These are phyloP conservation scores for Helicocarpus griseus DNA, from an alignment of 2,329 filamentous ascomycete genomes.

Conservation along the genomic window DNA sequence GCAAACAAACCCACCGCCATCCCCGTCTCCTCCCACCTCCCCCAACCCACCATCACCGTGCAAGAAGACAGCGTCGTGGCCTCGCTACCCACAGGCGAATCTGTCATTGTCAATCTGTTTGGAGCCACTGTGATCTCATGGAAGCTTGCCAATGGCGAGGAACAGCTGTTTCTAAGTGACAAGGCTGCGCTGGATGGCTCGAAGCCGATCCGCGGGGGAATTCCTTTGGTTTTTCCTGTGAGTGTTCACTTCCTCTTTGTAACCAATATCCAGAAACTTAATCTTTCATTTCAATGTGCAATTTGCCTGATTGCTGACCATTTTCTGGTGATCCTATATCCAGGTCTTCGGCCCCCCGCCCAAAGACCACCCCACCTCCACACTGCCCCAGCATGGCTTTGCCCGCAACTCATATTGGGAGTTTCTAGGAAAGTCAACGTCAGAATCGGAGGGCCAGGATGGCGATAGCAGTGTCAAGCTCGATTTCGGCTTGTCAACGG, in stretches of 20 bases:
- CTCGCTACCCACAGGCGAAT: conserved; percentile 74
- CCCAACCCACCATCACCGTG: conserved; percentile 69
- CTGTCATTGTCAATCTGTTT: conserved; percentile 73
- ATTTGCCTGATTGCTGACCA: background rate
- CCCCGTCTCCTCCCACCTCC: conserved; percentile 61
- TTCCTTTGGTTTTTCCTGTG: conserved; percentile 90
- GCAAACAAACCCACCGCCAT: conserved; percentile 73
- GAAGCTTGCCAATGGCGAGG: conserved; percentile 68
- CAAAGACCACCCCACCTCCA: conserved; percentile 63
- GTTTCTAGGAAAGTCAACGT: conserved; percentile 79
- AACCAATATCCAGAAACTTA: background rate
- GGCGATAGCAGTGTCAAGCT: conserved; percentile 71
- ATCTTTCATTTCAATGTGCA: background rate
- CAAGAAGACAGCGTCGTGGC: conserved; percentile 67
- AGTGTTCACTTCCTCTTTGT: conserved; percentile 23
- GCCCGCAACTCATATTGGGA: conserved; percentile 87
- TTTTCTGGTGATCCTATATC: background rate
- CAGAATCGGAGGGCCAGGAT: conserved; percentile 45
- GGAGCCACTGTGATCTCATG: conserved; percentile 90
- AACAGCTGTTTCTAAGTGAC: conserved; percentile 81
- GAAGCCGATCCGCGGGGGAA: conserved; percentile 83
- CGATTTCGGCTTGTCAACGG: conserved; percentile 80
- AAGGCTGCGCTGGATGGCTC: conserved; percentile 71
- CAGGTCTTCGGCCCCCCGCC: conserved; percentile 76
- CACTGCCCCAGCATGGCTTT: conserved; percentile 88